Percentiles rank a stretch among this genome's conserved stretches.
These are phyloP conservation scores for Plasmopara viticola DNA, from an alignment of 352 stramenopile genomes.

Conservation along the genomic window DNA sequence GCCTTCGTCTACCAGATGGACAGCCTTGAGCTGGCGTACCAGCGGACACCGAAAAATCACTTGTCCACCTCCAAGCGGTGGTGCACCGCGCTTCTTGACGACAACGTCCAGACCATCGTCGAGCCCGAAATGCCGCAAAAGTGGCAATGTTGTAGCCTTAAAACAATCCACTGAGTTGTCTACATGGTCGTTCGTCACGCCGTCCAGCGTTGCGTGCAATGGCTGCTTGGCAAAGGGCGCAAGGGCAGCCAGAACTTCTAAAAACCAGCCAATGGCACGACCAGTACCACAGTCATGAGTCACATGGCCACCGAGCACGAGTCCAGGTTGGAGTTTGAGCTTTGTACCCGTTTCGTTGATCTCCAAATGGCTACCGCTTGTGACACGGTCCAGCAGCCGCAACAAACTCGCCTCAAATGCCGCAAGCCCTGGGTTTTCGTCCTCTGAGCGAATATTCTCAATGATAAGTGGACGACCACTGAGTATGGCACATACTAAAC, in stretches of 20 bases:
- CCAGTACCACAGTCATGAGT: conserved; percentile 92
- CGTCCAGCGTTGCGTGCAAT: conserved; percentile 90
- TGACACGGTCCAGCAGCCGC: conserved; percentile 94
- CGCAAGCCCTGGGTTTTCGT: conserved; percentile 91
- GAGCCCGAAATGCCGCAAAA: conserved; percentile 95
- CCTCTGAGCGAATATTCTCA: conserved; percentile 92
- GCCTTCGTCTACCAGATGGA: conserved; percentile 94
- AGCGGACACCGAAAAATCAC: conserved; percentile 94
- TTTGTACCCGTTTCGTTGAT: conserved; percentile 99
- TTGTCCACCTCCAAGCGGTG: conserved; percentile 71
- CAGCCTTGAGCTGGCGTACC: conserved; percentile 90
- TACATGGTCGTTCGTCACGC: conserved; percentile 93
- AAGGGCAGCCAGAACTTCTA: conserved; percentile 96
- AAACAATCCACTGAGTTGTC: conserved; percentile 93
- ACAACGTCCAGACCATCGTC: conserved; percentile 84
- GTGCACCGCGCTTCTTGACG: conserved; percentile 90
- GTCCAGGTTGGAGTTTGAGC: conserved; percentile 94
- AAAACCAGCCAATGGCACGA: conserved; percentile 95
- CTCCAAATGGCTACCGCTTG: conserved; percentile 96
- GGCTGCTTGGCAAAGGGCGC: conserved; percentile 96
- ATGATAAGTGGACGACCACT: conserved; percentile 91
- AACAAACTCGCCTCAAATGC: conserved; percentile 97
- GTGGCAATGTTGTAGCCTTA: conserved; percentile 90
- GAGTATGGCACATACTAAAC: conserved; percentile 89
- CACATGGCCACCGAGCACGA: conserved; percentile 92